Base-by-base conservation (phyloP, 148 eudicot species). In the Gaultheria prostrata region DNA sequence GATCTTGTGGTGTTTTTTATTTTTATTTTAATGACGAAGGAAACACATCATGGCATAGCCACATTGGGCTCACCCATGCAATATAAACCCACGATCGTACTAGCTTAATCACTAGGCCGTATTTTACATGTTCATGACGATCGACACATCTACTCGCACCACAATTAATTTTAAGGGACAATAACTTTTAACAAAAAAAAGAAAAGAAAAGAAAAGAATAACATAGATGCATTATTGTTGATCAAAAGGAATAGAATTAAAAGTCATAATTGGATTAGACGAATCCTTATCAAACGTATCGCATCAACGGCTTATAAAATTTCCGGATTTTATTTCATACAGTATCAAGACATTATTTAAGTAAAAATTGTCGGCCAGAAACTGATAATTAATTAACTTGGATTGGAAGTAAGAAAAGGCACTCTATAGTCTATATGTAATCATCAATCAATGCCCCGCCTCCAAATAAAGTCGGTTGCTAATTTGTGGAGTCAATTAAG, bases 401-500 rank as follows among this genome's bases (percentile, higher is more conserved):
- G 32, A 30, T 4, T 67, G 72, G 12, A 28, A 28, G 72, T 65
- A 65, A 65, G 9, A 21, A 7, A 59, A 67, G 3, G 30, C 6
- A 20, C 65, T 21, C 11, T 21, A 21, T 21, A n/a, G n/a, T n/a
- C 0, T n/a, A 48, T 48, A 12, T 59, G 26, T 63, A 26, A 26
- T 11, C 70, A 63, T 26, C 70, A 63, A 63, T 26, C 70, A 63
- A 63, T 26, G 15, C 11, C 14, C 70, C n/a, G n/a, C n/a, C 13
- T 63, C 30, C 70, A 24, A 63, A 39, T 63, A 15, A 11, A 32
- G 57, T 63, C 28, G 74, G 74, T 30, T 24, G 14, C 75, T 69
- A 65, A 65, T 63, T 28, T 14, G 14, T 67, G 82, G 82, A 79
- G 70, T 39, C 63, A 79, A 57, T 80, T 46, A 65, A 26, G 75